Evolutionary conservation across 2,329 filamentous ascomycete species (phyloP).

Genomic region (Sclerotinia glacialis): DNA sequence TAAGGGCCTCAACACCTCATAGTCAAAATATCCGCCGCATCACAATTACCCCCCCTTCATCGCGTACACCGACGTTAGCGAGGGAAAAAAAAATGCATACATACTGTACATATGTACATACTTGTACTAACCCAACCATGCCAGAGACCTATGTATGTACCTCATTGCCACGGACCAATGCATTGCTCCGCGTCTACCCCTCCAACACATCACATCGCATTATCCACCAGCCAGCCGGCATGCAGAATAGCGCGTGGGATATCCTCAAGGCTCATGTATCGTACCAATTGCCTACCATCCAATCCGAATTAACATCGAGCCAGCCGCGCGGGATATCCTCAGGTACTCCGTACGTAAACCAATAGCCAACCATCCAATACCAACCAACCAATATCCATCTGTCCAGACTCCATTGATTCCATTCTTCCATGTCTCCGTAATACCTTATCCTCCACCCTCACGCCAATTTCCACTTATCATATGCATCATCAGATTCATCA

Average conservation of each 20-base stretch:
- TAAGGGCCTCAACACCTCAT: too few species aligned
- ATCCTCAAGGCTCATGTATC: background rate
- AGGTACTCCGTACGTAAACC: background rate
- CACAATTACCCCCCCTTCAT: background rate
- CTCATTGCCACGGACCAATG: background rate
- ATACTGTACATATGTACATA: too few species aligned
- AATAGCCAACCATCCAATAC: background rate
- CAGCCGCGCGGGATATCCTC: background rate
- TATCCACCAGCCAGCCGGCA: background rate
- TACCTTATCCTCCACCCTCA: background rate
- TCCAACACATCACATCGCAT: conserved; percentile 3
- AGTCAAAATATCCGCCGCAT: too few species aligned
- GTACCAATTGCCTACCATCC: background rate
- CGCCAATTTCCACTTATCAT: background rate
- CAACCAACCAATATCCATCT: background rate
- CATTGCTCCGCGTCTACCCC: conserved; percentile 12
- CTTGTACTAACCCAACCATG: background rate
- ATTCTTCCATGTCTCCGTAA: background rate
- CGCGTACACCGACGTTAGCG: background rate
- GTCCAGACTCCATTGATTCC: background rate
- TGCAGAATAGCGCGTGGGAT: background rate
- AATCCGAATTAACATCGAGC: background rate
- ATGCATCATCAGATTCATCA: background rate
- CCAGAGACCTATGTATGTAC: background rate
- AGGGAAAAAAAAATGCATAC: background rate